Evolutionary conservation across 2,329 filamentous ascomycete species (phyloP), one percentile per base, ranked within the genome.

Genomic region (Xylaria arbuscula): DNA sequence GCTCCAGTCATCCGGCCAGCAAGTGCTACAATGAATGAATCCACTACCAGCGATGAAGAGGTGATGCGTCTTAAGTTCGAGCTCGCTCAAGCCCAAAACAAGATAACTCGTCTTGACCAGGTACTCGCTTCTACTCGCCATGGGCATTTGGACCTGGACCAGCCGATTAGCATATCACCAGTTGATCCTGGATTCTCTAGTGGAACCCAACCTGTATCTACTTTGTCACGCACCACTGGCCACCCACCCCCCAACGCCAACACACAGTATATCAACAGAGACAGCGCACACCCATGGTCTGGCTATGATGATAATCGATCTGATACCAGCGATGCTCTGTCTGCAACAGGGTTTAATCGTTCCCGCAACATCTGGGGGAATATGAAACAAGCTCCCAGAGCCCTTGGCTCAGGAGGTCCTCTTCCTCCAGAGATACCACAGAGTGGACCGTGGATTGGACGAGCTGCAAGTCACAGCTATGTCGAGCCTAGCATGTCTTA

Each of bases 81-180:
- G 80, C 86, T 95, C 60, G 90, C 90, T 51, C 85, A 89, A 69
- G 91, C 92, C 42, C 88, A 92, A 68, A 89, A 85, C 77, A 87
- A 90, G 75, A 92, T 94, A 75, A 87, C 86, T 54, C 89, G 88
- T 65, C 89, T 94, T 76, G 90, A 92, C 66, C 86, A 92, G 62
- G 90, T 93, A 80, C 84, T 93, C 68, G 85, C 88, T 47, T 88
- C 92, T 71, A 89, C 85, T 28, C 88, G 89, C 36, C 85, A 88
- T 64, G 83, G 83, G 40, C 89, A 88, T 74, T 83, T 87, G 62
- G 90, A 88, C 11, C 81, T 87, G 63, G 87, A 89, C 56, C 86
- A 88, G 28, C 64, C 67, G 19, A 66, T 62, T n/a, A 68, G 71
- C 11, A 75, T 76, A 15, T 78, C 78, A 57, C 72, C 77, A 1